Conservation (phyloP, 1,284 basidiomycete species). For the Vanrija humicola region DNA sequence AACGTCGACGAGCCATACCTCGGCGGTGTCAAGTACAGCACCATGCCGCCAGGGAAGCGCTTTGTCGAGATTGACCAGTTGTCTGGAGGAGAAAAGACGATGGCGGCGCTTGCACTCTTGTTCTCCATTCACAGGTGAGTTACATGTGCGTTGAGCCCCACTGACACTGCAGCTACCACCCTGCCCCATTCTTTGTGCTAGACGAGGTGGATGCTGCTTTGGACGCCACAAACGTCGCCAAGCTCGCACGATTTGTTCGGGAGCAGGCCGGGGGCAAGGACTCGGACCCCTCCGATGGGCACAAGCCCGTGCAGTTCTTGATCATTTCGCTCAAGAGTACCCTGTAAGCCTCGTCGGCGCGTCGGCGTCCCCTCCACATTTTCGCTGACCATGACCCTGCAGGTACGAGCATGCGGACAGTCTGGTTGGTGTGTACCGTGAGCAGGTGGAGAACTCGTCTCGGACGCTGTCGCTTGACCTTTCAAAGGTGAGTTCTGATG, state of each 20-base stretch:
- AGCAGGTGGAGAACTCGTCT: conserved; percentile 89
- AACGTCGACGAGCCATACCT: conserved; percentile 97
- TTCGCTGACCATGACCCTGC: background rate
- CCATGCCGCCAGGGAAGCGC: conserved; percentile 98
- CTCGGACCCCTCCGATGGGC: background rate
- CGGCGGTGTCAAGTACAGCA: conserved; percentile 95
- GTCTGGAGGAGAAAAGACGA: conserved; percentile 97
- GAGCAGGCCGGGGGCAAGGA: conserved; percentile 63
- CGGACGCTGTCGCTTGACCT: conserved; percentile 77
- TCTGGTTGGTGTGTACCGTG: conserved; percentile 87
- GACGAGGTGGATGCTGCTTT: conserved; percentile 98
- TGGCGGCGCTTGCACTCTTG: conserved; percentile 88
- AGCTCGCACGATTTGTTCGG: conserved; percentile 85
- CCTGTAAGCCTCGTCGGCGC: conserved; percentile 25
- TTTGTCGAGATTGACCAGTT: conserved; percentile 99
- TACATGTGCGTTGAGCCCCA: background rate
- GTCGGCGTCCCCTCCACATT: background rate
- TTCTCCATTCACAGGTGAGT: conserved; percentile 90
- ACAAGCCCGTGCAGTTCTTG: conserved; percentile 76
- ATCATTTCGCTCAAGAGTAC: conserved; percentile 80
- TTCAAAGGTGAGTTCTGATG: conserved; percentile 56
- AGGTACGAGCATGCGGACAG: conserved; percentile 87
- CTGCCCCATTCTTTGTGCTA: conserved; percentile 96
- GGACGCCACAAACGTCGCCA: conserved; percentile 91
- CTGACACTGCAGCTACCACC: conserved; percentile 70